These are phyloP conservation scores for Globomyces sp. DNA, from an alignment of 371 early-diverging fungal genomes.

Conservation along the genomic window DNA sequence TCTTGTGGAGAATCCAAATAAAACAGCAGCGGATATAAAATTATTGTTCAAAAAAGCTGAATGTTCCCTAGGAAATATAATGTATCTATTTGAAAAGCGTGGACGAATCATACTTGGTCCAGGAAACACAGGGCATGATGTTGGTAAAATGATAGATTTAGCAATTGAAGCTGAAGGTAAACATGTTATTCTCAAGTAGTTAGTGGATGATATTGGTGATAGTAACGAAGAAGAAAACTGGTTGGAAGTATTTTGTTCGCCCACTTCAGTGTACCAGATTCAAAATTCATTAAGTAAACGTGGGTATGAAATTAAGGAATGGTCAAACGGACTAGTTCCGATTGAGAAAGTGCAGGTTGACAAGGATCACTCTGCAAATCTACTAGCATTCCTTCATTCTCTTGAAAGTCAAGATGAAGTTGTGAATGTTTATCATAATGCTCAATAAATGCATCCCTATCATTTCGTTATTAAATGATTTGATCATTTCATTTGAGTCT, in stretches of 20 bases:
- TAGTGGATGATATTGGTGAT: slow-evolving; percentile 26
- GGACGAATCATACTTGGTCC: slow-evolving; percentile 26
- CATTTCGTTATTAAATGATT: neutral
- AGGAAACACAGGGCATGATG: slow-evolving; percentile 15
- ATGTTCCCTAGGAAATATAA: slow-evolving; percentile 28
- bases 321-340: slow-evolving; percentile 27
- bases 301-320: slow-evolving; percentile 33
- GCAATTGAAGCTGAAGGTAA: slow-evolving; percentile 23
- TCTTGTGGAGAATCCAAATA: slow-evolving; percentile 61
- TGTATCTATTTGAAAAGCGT: slow-evolving; percentile 32
- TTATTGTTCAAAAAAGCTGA: slow-evolving; percentile 52
- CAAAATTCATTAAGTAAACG: neutral
- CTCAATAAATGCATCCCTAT: slow-evolving; percentile 3
- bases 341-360: slow-evolving; percentile 19
- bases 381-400: slow-evolving; percentile 25
- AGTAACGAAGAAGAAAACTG: slow-evolving; percentile 25
- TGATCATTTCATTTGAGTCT: neutral
- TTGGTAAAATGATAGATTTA: slow-evolving; percentile 25
- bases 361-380: slow-evolving; percentile 19
- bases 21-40: slow-evolving; percentile 68
- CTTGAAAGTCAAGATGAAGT: slow-evolving; percentile 39
- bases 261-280: slow-evolving; percentile 21
- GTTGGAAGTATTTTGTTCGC: slow-evolving; percentile 30
- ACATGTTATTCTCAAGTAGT: no score
- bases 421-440: slow-evolving; percentile 35